These are phyloP conservation scores for Nicotiana tomentosiformis DNA, from an alignment of 257 asterid genomes.

Conservation along the genomic window DNA sequence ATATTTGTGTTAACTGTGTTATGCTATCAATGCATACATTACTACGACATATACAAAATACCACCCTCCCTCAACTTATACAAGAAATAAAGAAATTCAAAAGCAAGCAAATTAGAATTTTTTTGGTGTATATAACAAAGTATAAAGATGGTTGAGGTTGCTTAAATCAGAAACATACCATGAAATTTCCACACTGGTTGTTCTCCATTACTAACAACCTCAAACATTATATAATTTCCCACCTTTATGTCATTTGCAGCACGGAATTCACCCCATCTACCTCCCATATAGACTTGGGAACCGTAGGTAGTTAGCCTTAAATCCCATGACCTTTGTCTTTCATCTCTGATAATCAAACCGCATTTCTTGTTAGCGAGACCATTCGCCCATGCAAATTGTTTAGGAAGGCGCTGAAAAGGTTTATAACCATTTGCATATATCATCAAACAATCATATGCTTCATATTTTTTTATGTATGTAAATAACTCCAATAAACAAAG, in stretches of 20 bases:
- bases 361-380: neutral
- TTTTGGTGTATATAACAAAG: neutral
- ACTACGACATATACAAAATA: neutral
- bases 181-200: neutral
- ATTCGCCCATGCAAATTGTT: neutral
- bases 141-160: neutral
- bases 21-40: neutral
- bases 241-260: neutral
- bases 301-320: neutral
- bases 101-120: neutral
- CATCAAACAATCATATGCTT: neutral
- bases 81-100: neutral
- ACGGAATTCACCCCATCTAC: neutral
- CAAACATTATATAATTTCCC: neutral
- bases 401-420: neutral
- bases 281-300: neutral
- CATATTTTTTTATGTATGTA: neutral
- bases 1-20: neutral
- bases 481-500: neutral
- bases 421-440: neutral
- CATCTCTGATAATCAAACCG: neutral
- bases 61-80: neutral
- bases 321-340: conserved; percentile 8
- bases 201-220: neutral
- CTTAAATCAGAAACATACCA: neutral